Evolutionary conservation across 2,329 filamentous ascomycete species (phyloP).

Genomic region (Botrytis sinoallii): DNA sequence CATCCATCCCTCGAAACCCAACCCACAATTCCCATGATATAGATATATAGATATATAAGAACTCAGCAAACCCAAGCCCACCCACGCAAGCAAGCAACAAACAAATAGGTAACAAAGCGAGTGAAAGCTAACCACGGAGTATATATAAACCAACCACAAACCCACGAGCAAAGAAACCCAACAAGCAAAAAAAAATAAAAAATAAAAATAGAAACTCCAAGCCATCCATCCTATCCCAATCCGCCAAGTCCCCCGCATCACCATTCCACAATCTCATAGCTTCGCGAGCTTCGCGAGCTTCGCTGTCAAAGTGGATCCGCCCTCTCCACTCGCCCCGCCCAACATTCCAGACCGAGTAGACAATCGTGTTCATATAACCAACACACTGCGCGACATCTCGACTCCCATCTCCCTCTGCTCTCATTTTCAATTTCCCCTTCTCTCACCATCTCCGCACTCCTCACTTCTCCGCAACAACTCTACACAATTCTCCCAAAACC

Average conservation of each 20-base stretch:
- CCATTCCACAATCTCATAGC: not conserved
- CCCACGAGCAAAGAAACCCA: not conserved
- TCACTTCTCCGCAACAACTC: not conserved
- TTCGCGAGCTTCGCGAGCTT: not conserved
- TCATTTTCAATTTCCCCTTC: too few species aligned
- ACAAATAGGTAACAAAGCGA: not conserved
- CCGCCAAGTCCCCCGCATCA: not conserved
- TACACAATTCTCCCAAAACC: not conserved
- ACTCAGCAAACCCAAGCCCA: not conserved
- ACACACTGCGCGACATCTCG: not conserved
- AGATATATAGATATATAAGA: not conserved
- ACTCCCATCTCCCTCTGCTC: not conserved
- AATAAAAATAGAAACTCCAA: not conserved
- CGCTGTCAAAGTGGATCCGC: not conserved
- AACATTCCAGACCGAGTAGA: not conserved
- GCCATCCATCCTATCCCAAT: not conserved
- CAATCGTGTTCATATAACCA: not conserved
- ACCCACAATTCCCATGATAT: not conserved
- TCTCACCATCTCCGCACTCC: not conserved
- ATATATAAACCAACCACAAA: not conserved
- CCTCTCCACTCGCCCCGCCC: not conserved
- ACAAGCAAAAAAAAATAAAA: too few species aligned
- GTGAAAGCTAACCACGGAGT: not conserved
- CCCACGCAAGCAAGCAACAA: not conserved
- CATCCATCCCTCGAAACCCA: not conserved